Percentiles rank a stretch among this genome's conserved stretches.
These are phyloP conservation scores for Brassica napus DNA, from an alignment of 345 rosid genomes.

Conservation along the genomic window DNA sequence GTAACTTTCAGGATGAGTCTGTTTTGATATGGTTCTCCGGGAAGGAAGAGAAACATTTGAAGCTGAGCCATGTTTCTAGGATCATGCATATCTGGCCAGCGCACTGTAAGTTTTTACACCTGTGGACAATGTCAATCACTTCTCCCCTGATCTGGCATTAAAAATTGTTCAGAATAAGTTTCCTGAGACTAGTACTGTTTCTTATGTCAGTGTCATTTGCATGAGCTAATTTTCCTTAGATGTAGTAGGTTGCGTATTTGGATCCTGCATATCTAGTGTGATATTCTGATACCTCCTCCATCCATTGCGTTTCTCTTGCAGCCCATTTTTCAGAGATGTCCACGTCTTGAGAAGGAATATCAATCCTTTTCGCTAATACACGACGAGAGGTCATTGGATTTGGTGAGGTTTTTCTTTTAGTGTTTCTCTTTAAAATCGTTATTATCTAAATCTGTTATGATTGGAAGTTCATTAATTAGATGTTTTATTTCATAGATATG, in stretches of 20 bases:
- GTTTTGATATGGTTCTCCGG: constrained; percentile 97
- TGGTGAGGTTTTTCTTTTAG: constrained; percentile 55
- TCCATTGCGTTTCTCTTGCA: constrained; percentile 43
- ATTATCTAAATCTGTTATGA: constrained; percentile 10
- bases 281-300: constrained; percentile 32
- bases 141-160: constrained; percentile 9
- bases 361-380: constrained; percentile 97
- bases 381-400: constrained; percentile 85
- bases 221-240: constrained; percentile 9
- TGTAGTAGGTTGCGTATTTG: constrained; percentile 7
- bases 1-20: constrained; percentile 79
- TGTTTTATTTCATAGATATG: constrained; percentile 47
- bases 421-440: constrained; percentile 4
- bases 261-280: constrained; percentile 10
- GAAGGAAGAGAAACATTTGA: constrained; percentile 87
- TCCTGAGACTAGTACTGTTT: background rate
- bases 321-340: constrained; percentile 97
- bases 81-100: constrained; percentile 83
- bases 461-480: constrained; percentile 17
- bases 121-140: constrained; percentile 3
- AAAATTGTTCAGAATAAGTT: constrained; percentile 3
- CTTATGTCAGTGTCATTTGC: background rate
- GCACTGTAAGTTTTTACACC: constrained; percentile 73
- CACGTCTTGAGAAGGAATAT: constrained; percentile 98
- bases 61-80: constrained; percentile 82